Percentiles rank a stretch among this genome's conserved stretches.
These are phyloP conservation scores for Paspalum notatum DNA, from an alignment of 176 grass and related monocot species.

Conservation along the genomic window DNA sequence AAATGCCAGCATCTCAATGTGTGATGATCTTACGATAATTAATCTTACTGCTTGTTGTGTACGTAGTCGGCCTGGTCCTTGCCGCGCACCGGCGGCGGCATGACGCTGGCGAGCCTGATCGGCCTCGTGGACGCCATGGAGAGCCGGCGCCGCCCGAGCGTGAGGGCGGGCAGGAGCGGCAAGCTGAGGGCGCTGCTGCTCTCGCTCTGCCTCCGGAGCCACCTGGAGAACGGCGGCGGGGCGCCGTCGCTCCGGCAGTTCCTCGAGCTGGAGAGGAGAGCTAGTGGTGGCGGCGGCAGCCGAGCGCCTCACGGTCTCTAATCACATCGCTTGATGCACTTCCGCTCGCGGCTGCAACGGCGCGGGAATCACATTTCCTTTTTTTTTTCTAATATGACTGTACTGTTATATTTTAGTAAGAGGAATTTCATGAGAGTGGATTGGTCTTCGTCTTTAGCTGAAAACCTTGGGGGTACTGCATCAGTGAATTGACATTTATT, in stretches of 20 bases:
- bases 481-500: too few species aligned
- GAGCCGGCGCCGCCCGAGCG: constrained; percentile 38
- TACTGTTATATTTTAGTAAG: too few species aligned
- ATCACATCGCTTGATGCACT: not conserved
- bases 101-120: constrained; percentile 64
- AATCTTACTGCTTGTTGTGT: not conserved
- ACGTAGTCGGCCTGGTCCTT: constrained; percentile 51
- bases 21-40: not conserved
- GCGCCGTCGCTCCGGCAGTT: constrained; percentile 62
- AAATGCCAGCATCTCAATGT: not conserved
- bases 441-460: not conserved
- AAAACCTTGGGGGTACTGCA: too few species aligned
- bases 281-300: not conserved
- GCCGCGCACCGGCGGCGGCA: constrained; percentile 33
- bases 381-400: not conserved
- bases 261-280: constrained; percentile 68
- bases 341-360: not conserved
- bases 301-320: not conserved
- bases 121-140: constrained; percentile 62
- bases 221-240: constrained; percentile 36
- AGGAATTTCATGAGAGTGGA: too few species aligned
- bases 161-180: constrained; percentile 44
- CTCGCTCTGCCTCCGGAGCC: constrained; percentile 64
- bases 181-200: constrained; percentile 63
- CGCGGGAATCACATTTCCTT: not conserved